Evolutionary conservation across 768 basidiomycete genomes (phyloP).

Genomic region (Lentinula sp.): DNA sequence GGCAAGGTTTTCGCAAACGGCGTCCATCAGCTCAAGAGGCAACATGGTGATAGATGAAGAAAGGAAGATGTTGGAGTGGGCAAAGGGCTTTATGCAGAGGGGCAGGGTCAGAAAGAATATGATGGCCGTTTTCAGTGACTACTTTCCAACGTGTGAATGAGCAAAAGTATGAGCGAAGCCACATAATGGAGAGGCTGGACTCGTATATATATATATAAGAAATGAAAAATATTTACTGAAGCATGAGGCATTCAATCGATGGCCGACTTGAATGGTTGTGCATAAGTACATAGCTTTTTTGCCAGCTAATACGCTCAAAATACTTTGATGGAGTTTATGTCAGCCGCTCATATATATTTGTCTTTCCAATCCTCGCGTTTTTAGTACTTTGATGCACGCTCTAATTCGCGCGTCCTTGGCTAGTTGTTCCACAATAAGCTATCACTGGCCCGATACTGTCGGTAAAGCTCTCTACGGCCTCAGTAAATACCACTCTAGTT

Average conservation of each 20-base stretch:
- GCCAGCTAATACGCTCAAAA: not conserved
- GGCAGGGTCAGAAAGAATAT: conserved; percentile 17
- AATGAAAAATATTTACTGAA: not conserved
- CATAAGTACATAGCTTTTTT: conserved; percentile 14
- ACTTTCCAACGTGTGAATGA: conserved; percentile 20
- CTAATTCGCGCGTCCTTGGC: conserved; percentile 2
- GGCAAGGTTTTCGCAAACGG: conserved; percentile 29
- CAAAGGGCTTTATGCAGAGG: conserved; percentile 7
- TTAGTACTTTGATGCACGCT: not conserved
- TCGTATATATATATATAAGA: not conserved
- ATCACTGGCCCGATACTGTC: not conserved
- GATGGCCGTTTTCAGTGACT: conserved; percentile 28
- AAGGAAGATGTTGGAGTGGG: conserved; percentile 3
- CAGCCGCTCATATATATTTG: not conserved
- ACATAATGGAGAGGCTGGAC: conserved; percentile 9
- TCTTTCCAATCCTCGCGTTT: not conserved
- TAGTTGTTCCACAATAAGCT: not conserved
- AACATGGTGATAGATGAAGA: conserved; percentile 38
- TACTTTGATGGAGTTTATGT: not conserved
- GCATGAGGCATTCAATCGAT: conserved; percentile 18
- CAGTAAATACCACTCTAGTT: conserved; percentile 14
- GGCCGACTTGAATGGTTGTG: conserved; percentile 8
- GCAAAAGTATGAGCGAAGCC: conserved; percentile 8
- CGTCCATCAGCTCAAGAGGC: conserved; percentile 59
- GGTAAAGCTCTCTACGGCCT: not conserved